Conservation (phyloP, 768 basidiomycete species). For the Tricholoma bakamatsutake region DNA sequence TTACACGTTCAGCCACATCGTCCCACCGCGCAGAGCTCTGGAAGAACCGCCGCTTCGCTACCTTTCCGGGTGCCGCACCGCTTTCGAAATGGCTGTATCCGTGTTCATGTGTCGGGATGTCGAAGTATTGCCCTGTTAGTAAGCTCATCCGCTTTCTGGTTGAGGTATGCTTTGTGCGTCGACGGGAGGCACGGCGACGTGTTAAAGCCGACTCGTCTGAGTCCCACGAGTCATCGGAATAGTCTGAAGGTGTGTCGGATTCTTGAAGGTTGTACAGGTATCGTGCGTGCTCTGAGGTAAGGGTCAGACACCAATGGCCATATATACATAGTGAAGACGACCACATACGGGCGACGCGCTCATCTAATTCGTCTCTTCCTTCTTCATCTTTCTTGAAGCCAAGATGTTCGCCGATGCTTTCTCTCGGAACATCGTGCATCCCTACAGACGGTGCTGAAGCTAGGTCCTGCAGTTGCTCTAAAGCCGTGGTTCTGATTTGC, state of each 20-base stretch:
- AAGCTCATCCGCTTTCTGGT: constrained; percentile 62
- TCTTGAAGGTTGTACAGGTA: constrained; percentile 60
- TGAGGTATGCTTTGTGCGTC: constrained; percentile 17
- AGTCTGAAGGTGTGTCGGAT: constrained; percentile 38
- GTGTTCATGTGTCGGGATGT: constrained; percentile 40
- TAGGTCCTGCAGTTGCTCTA: constrained; percentile 39
- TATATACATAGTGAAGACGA: not conserved
- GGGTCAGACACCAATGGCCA: not conserved
- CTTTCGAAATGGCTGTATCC: constrained; percentile 35
- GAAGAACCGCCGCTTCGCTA: constrained; percentile 52
- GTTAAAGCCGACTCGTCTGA: constrained; percentile 41
- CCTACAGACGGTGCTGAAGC: constrained; percentile 76
- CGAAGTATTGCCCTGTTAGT: constrained; percentile 52
- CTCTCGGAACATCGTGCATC: constrained; percentile 76
- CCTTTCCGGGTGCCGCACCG: constrained; percentile 24
- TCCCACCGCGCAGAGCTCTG: constrained; percentile 38
- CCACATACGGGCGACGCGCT: constrained; percentile 62
- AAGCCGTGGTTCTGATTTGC: constrained; percentile 26
- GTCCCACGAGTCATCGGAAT: constrained; percentile 44
- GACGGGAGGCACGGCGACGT: constrained; percentile 13
- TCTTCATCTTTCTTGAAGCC: constrained; percentile 47
- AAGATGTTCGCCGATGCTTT: constrained; percentile 59
- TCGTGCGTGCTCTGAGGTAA: constrained; percentile 51
- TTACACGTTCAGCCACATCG: constrained; percentile 19
- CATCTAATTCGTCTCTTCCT: constrained; percentile 57